phyloP scores from a whole-genome alignment of 331 rosid genomes.

The Saraca asoca region DNA sequence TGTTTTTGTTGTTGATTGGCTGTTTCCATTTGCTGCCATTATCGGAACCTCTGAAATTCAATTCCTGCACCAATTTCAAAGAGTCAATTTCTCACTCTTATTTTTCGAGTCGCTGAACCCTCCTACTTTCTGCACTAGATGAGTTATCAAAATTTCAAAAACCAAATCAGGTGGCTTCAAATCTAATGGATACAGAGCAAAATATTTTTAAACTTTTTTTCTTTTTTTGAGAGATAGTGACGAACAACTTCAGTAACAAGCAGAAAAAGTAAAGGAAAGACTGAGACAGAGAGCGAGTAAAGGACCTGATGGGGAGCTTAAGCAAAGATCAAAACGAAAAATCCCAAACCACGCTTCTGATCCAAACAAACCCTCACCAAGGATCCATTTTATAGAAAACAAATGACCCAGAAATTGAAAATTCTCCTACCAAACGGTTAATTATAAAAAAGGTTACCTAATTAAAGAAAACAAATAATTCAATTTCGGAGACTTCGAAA shows the following conservation, averaged over 20 bases:
- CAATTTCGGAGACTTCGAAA: too few relatives aligned
- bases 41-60: conserved; percentile 32
- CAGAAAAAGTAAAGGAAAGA: background rate
- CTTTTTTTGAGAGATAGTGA: background rate
- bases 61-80: conserved; percentile 35
- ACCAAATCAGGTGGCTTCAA: conserved; percentile 9
- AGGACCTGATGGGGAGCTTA: conserved; percentile 21
- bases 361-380: too few relatives aligned
- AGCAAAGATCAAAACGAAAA: too few relatives aligned
- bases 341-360: too few relatives aligned
- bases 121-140: background rate
- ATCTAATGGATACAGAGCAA: background rate
- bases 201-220: background rate
- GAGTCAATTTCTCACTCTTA: conserved; percentile 14
- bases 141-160: conserved; percentile 8
- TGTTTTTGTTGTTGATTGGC: conserved; percentile 50
- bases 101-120: background rate
- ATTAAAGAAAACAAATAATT: too few relatives aligned
- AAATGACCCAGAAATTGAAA: too few relatives aligned
- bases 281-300: conserved; percentile 14
- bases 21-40: conserved; percentile 57
- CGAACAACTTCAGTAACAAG: background rate
- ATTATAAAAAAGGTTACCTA: too few relatives aligned
- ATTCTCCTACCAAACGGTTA: too few relatives aligned
- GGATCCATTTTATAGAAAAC: too few relatives aligned